Percentiles rank a stretch among this genome's conserved stretches.
These are phyloP conservation scores for Ophiostoma sp. DNA, from an alignment of 2,329 filamentous ascomycete genomes.

Conservation along the genomic window DNA sequence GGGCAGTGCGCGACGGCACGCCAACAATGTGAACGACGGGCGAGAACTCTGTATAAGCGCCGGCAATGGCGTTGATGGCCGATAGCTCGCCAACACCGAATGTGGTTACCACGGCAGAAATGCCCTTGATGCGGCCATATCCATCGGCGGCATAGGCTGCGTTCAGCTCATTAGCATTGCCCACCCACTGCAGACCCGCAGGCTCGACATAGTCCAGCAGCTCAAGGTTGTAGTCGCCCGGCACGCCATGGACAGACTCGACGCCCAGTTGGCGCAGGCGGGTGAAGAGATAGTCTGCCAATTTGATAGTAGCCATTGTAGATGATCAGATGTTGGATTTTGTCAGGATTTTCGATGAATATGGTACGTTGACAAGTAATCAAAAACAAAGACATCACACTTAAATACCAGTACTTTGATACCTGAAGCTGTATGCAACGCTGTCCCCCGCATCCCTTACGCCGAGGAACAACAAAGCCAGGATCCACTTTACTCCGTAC, in stretches of 20 bases:
- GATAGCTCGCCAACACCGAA: slow-evolving; percentile 54
- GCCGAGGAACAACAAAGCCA: background rate
- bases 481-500: slow-evolving; percentile 9
- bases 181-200: slow-evolving; percentile 43
- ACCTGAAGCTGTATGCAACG: background rate
- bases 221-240: slow-evolving; percentile 51
- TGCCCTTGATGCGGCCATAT: slow-evolving; percentile 54
- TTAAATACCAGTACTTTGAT: background rate
- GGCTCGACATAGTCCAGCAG: slow-evolving; percentile 46
- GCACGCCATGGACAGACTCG: slow-evolving; percentile 45
- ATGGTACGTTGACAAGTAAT: background rate
- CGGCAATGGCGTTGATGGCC: slow-evolving; percentile 52
- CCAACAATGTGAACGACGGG: slow-evolving; percentile 50
- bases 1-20: slow-evolving; percentile 28
- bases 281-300: slow-evolving; percentile 48
- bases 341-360: background rate
- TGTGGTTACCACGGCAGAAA: slow-evolving; percentile 52
- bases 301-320: slow-evolving; percentile 42
- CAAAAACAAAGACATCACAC: background rate
- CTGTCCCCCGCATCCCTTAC: slow-evolving; percentile 7
- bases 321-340: background rate
- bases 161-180: slow-evolving; percentile 51
- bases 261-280: slow-evolving; percentile 46
- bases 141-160: slow-evolving; percentile 57
- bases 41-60: slow-evolving; percentile 51